Evolutionary conservation across 2,329 filamentous ascomycete species (phyloP).

Genomic region (Alternaria dauci): DNA sequence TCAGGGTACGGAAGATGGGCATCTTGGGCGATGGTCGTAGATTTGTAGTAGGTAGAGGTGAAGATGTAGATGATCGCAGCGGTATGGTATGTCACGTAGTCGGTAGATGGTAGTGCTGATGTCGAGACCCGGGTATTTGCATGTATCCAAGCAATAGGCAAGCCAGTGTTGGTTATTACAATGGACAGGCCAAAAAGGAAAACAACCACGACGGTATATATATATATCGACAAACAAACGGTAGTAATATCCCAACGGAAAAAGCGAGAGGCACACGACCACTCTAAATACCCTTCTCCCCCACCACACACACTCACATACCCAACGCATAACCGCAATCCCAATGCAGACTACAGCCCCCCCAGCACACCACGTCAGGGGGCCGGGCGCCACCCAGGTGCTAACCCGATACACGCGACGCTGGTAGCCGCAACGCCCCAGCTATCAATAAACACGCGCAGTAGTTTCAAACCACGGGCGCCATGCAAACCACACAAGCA

Average conservation of each 20-base stretch:
- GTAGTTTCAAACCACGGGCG: constrained; percentile 17
- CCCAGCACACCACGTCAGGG: constrained; percentile 5
- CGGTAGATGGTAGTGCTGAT: constrained; percentile 1
- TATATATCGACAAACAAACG: constrained; percentile 1
- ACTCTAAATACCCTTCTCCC: constrained; percentile 4
- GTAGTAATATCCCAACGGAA: constrained; percentile 3
- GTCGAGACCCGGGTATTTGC: constrained; percentile 5
- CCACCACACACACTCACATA: constrained; percentile 3
- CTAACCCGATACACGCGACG: not conserved
- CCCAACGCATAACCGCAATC: constrained; percentile 3
- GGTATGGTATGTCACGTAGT: not conserved
- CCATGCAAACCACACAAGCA: constrained; percentile 12
- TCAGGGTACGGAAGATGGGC: constrained; percentile 43
- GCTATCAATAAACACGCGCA: constrained; percentile 19
- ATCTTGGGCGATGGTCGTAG: constrained; percentile 23
- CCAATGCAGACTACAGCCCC: constrained; percentile 3
- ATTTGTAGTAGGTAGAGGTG: not conserved
- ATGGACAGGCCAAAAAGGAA: not conserved
- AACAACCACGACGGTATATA: not conserved
- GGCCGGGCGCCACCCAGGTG: constrained; percentile 2
- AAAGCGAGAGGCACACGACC: constrained; percentile 1
- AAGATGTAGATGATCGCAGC: not conserved
- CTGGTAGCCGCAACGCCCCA: constrained; percentile 3
- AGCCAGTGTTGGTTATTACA: not conserved
- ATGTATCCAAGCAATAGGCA: constrained; percentile 7